Evolutionary conservation across 2,329 filamentous ascomycete species (phyloP).

Genomic region (Penicillium digitatum): DNA sequence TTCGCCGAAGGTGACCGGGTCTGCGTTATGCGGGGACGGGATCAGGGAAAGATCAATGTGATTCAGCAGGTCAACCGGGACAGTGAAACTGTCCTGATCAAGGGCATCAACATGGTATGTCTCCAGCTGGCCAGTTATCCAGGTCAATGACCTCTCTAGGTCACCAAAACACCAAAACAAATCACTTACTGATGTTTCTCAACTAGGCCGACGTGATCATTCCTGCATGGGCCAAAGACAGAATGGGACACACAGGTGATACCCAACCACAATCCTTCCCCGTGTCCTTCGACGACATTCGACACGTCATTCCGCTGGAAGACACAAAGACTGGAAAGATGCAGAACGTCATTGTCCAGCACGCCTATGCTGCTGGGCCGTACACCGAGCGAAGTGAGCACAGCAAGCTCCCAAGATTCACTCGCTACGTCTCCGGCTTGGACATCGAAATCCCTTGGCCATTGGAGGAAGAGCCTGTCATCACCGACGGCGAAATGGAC

Average conservation of each 20-base stretch:
- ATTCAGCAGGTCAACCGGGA: constrained; percentile 56
- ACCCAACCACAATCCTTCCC: constrained; percentile 52
- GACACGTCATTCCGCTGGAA: constrained; percentile 72
- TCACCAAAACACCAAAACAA: neutral
- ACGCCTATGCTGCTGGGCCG: constrained; percentile 56
- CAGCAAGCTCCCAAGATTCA: constrained; percentile 40
- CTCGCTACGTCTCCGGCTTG: constrained; percentile 62
- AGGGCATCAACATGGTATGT: constrained; percentile 60
- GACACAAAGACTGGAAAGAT: constrained; percentile 61
- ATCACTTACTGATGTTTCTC: constrained; percentile 6
- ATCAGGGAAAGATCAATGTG: constrained; percentile 79
- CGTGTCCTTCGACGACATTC: constrained; percentile 67
- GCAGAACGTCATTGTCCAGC: constrained; percentile 73
- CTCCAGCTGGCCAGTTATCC: neutral
- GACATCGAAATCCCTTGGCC: constrained; percentile 77
- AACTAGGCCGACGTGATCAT: constrained; percentile 42
- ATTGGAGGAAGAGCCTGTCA: constrained; percentile 48
- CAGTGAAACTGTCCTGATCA: constrained; percentile 58
- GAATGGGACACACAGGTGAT: constrained; percentile 39
- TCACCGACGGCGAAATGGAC: constrained; percentile 60
- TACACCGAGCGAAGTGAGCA: constrained; percentile 50
- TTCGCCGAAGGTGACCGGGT: constrained; percentile 72
- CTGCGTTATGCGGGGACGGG: constrained; percentile 70
- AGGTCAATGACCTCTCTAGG: neutral
- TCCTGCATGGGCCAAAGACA: constrained; percentile 35